These are phyloP conservation scores for Saitozyma podzolica DNA, from an alignment of 768 basidiomycete genomes.

Conservation along the genomic window DNA sequence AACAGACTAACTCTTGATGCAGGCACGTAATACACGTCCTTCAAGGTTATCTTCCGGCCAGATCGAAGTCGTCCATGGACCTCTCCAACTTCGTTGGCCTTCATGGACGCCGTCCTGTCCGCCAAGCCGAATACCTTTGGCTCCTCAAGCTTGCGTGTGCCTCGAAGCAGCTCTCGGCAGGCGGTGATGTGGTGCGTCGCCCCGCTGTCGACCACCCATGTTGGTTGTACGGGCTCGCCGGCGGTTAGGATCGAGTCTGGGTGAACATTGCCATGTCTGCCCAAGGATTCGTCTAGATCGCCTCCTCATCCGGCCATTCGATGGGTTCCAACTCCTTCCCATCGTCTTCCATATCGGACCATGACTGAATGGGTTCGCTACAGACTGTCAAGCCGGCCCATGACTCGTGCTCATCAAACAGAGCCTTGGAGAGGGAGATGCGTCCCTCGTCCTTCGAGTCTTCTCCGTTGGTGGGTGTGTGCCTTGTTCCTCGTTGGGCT, in stretches of 20 bases:
- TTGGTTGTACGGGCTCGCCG: neutral
- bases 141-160: neutral
- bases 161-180: constrained; percentile 1
- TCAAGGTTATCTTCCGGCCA: neutral
- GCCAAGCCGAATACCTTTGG: constrained; percentile 9
- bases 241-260: too few species aligned
- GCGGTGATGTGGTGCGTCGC: constrained; percentile 14
- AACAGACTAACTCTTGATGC: constrained; percentile 1
- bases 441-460: too few species aligned
- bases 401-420: too few species aligned
- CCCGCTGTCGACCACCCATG: constrained; percentile 12
- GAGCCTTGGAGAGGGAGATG: too few species aligned
- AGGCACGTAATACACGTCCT: neutral
- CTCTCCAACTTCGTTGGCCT: constrained; percentile 2
- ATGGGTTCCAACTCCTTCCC: neutral
- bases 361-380: neutral
- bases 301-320: too few species aligned
- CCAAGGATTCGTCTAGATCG: too few species aligned
- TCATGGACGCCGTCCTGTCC: neutral
- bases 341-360: neutral
- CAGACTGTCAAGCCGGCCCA: too few species aligned
- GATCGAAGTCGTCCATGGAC: neutral
- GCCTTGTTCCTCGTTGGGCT: too few species aligned
- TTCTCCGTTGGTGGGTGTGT: too few species aligned
- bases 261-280: too few species aligned